Evolutionary conservation across 2,329 filamentous ascomycete species (phyloP).

Genomic region (Venturia aucupariae): DNA sequence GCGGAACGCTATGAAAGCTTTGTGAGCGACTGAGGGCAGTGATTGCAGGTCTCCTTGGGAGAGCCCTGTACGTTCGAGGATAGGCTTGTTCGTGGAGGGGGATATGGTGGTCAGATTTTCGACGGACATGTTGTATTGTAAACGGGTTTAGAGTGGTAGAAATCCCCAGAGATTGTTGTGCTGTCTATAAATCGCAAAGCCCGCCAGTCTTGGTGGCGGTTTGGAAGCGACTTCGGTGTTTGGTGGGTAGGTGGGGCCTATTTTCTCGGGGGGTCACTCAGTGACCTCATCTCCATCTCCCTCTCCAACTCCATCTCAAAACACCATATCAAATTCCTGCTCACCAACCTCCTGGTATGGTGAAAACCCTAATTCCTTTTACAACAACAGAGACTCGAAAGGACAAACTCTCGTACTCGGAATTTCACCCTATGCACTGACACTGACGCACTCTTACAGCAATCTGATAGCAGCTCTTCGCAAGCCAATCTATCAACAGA

Average conservation of each 20-base stretch:
- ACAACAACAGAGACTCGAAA: too few species aligned
- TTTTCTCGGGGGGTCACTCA: background rate
- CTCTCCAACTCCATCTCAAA: background rate
- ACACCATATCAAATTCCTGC: too few species aligned
- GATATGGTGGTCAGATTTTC: conserved; percentile 72
- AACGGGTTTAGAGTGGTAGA: conserved; percentile 5
- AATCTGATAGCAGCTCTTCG: too few species aligned
- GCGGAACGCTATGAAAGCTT: conserved; percentile 68
- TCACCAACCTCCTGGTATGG: too few species aligned
- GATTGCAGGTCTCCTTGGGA: conserved; percentile 59
- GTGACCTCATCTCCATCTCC: background rate
- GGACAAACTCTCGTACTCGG: too few species aligned
- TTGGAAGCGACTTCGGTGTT: background rate
- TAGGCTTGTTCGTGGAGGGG: conserved; percentile 74
- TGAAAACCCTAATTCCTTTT: too few species aligned
- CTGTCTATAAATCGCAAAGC: background rate
- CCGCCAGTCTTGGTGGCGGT: background rate
- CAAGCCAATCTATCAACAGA: too few species aligned
- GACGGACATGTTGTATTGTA: conserved; percentile 40
- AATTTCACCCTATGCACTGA: too few species aligned
- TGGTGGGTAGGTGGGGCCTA: background rate
- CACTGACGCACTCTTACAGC: too few species aligned
- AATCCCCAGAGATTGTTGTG: background rate
- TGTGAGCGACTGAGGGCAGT: conserved; percentile 61
- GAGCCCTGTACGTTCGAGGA: conserved; percentile 69